phyloP scores from a whole-genome alignment of 2,329 filamentous ascomycete genomes.

The Monilinia fructicola region DNA sequence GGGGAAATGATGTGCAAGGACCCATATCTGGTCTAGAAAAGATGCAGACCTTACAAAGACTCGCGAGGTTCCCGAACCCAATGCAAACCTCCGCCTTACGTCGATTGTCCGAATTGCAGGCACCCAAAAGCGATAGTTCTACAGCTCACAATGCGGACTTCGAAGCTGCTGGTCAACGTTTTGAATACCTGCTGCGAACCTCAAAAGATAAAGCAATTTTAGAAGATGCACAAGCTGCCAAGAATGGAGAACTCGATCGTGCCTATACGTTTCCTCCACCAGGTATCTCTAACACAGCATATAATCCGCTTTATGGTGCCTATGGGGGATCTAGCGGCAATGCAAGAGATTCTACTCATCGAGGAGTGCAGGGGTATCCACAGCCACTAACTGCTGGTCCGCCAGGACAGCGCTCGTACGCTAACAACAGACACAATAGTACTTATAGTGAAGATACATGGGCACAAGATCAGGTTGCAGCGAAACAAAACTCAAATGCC shows the following conservation, averaged over 20 bases:
- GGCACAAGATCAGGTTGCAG: slow-evolving; percentile 5
- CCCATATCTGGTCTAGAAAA: slow-evolving; percentile 35
- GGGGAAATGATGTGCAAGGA: background rate
- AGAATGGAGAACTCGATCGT: slow-evolving; percentile 30
- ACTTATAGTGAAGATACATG: slow-evolving; percentile 24
- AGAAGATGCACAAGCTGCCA: background rate
- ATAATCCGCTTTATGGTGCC: slow-evolving; percentile 32
- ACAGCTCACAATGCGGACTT: background rate
- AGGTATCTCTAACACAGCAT: slow-evolving; percentile 22
- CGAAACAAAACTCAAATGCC: background rate
- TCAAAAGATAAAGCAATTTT: background rate
- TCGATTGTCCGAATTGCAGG: slow-evolving; percentile 35
- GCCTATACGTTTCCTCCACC: slow-evolving; percentile 35
- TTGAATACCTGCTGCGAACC: slow-evolving; percentile 12
- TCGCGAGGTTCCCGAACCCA: slow-evolving; percentile 39
- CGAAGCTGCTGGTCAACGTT: background rate
- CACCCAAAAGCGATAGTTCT: slow-evolving; percentile 23
- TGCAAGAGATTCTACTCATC: slow-evolving; percentile 12
- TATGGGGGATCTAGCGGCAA: slow-evolving; percentile 7
- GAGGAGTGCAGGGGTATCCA: slow-evolving; percentile 34
- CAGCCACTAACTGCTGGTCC: slow-evolving; percentile 42
- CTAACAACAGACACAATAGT: slow-evolving; percentile 23
- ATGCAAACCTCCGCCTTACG: slow-evolving; percentile 33
- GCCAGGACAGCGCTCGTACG: slow-evolving; percentile 36
- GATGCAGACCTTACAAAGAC: slow-evolving; percentile 40